A percentile compares a stretch with the other conserved stretches of the same genome.
phyloP scores from a whole-genome alignment of 2,329 filamentous ascomycete genomes.

The Blastomyces emzantsi region DNA sequence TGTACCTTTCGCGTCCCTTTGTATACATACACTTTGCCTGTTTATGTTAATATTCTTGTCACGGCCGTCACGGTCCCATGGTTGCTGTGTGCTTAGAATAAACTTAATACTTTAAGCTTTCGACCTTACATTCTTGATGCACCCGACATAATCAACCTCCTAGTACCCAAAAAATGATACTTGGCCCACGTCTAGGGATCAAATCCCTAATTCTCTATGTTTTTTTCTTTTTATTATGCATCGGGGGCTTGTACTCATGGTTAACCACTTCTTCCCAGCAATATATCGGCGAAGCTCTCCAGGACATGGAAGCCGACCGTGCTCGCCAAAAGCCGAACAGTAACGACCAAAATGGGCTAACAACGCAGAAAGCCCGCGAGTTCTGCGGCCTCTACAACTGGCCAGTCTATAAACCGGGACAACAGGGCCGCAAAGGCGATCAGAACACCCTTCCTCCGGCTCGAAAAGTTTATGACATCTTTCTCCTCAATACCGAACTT shows the following conservation, averaged over 20 bases:
- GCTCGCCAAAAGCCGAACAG: background rate
- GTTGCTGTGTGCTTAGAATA: background rate
- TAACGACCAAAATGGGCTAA: background rate
- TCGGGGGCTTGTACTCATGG: background rate
- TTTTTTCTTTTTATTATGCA: background rate
- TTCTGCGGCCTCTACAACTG: conserved; percentile 4
- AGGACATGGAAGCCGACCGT: background rate
- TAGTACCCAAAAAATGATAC: background rate
- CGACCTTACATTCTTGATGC: background rate
- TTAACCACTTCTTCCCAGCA: background rate
- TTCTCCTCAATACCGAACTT: conserved; percentile 55
- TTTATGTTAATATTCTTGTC: background rate
- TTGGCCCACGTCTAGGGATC: background rate
- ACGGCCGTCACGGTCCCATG: background rate
- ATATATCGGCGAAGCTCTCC: background rate
- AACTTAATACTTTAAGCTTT: background rate
- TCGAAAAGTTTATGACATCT: conserved; percentile 52
- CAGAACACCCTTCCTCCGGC: background rate
- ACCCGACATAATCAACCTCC: background rate
- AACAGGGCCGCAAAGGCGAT: background rate
- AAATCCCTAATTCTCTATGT: background rate
- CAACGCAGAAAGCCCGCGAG: background rate
- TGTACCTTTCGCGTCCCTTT: background rate
- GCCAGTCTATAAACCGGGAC: background rate
- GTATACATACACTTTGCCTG: background rate